Conservation (phyloP, 208 protist genomes). For the Leishmania major region DNA sequence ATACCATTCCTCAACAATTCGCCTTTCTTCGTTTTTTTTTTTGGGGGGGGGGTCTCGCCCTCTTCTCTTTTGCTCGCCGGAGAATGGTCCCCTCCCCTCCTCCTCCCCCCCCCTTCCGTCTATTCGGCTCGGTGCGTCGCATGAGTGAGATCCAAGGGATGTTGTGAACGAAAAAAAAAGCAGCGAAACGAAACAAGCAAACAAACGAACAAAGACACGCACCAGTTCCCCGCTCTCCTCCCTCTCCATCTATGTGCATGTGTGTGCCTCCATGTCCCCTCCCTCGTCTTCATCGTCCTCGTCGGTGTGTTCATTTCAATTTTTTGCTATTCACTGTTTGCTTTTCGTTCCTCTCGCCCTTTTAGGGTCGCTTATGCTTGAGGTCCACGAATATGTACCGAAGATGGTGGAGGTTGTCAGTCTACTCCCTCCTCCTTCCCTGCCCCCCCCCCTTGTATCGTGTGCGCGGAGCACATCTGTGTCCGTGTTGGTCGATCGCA, state of each 20-base stretch:
- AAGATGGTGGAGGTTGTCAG: background rate
- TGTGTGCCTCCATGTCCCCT: background rate
- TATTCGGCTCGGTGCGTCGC: constrained; percentile 15
- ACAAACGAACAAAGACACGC: background rate
- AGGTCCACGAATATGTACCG: constrained; percentile 16
- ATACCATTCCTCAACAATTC: background rate
- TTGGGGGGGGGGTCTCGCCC: background rate
- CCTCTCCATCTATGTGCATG: background rate
- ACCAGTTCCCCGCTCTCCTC: too few relatives aligned
- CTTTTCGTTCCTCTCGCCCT: background rate
- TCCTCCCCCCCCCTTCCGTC: constrained; percentile 8
- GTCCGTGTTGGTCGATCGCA: background rate
- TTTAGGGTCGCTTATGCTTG: constrained; percentile 1
- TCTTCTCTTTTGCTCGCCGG: background rate
- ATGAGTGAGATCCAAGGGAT: background rate
- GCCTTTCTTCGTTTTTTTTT: too few relatives aligned
- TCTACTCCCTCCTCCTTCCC: background rate
- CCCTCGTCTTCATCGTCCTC: background rate
- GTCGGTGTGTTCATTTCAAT: background rate
- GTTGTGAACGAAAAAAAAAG: background rate
- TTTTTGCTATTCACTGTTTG: background rate
- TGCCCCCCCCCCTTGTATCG: background rate
- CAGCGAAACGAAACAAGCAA: background rate
- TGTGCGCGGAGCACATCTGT: background rate
- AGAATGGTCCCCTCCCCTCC: background rate